A percentile compares a stretch with the other conserved stretches of the same genome.
Conservation (phyloP, 495 filamentous ascomycete species). For the Parmelia sp. region DNA sequence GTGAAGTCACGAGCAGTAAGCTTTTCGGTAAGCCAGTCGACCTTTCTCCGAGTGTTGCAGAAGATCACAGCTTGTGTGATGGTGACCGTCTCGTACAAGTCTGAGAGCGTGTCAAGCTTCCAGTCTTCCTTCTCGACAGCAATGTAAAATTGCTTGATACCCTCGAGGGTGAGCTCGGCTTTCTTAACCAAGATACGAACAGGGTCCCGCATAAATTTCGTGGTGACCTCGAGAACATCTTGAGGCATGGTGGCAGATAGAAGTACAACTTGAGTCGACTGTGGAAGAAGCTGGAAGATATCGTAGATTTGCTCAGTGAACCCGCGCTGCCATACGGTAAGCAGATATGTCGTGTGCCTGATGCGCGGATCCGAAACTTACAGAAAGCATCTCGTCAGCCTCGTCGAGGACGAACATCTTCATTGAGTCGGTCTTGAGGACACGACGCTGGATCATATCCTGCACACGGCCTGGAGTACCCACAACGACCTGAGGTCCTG, state of each 20-base stretch:
- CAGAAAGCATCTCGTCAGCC: conserved; percentile 97
- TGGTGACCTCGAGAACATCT: conserved; percentile 98
- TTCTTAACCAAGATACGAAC: conserved; percentile 99
- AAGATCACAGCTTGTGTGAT: conserved; percentile 99
- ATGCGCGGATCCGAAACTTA: conserved; percentile 40
- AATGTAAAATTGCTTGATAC: conserved; percentile 99
- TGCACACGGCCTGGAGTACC: conserved; percentile 96
- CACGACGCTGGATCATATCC: conserved; percentile 97
- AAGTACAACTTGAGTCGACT: conserved; percentile 95
- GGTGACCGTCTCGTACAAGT: conserved; percentile 97
- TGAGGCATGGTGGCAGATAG: conserved; percentile 97
- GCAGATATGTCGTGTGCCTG: background rate
- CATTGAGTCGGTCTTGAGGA: conserved; percentile 89
- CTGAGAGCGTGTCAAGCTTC: conserved; percentile 98
- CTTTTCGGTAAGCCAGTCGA: conserved; percentile 99
- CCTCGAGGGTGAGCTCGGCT: conserved; percentile 96
- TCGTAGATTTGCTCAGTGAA: conserved; percentile 99
- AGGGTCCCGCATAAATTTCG: conserved; percentile 99
- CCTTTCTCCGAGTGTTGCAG: conserved; percentile 99
- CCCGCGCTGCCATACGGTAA: conserved; percentile 56
- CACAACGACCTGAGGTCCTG: conserved; percentile 93
- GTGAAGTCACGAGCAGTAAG: conserved; percentile 97
- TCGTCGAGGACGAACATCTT: conserved; percentile 99
- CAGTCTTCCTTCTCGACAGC: conserved; percentile 99
- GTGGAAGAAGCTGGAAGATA: conserved; percentile 96